phyloP scores from a whole-genome alignment of 192 early-diverging fungal species.

The Coemansia sp. region DNA sequence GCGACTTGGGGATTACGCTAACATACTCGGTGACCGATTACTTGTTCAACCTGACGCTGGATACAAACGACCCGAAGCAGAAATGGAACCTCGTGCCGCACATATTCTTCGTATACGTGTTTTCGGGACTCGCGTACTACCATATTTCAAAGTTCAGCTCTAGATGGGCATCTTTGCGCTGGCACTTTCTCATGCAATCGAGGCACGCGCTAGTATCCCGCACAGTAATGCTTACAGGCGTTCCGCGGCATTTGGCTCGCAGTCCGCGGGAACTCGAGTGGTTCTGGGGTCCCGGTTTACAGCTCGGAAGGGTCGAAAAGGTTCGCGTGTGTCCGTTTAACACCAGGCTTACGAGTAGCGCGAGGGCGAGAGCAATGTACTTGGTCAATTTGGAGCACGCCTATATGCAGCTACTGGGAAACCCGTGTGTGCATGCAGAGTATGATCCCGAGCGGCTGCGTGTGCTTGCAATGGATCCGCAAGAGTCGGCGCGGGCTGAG shows the following conservation, averaged over 20 bases:
- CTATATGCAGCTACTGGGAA: slow-evolving; percentile 65
- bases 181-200: slow-evolving; percentile 58
- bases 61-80: slow-evolving; percentile 34
- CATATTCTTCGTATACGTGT: slow-evolving; percentile 53
- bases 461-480: slow-evolving; percentile 19
- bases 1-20: slow-evolving; percentile 13
- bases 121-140: slow-evolving; percentile 56
- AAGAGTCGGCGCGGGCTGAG: slow-evolving; percentile 16
- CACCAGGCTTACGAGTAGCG: slow-evolving; percentile 57
- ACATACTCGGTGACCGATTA: slow-evolving; percentile 49
- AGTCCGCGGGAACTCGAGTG: slow-evolving; percentile 65
- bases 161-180: slow-evolving; percentile 55
- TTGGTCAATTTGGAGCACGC: slow-evolving; percentile 63
- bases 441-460: slow-evolving; percentile 61
- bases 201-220: slow-evolving; percentile 57
- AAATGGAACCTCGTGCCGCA: slow-evolving; percentile 52
- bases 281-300: slow-evolving; percentile 64
- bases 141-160: slow-evolving; percentile 54
- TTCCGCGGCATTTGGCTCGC: slow-evolving; percentile 58
- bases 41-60: slow-evolving; percentile 53
- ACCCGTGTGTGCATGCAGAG: slow-evolving; percentile 65
- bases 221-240: slow-evolving; percentile 70
- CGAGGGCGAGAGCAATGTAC: slow-evolving; percentile 59
- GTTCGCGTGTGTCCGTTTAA: slow-evolving; percentile 68
- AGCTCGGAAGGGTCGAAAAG: slow-evolving; percentile 66